These are phyloP conservation scores for Triangularia verruculosa DNA, from an alignment of 2,329 filamentous ascomycete genomes.

Conservation along the genomic window DNA sequence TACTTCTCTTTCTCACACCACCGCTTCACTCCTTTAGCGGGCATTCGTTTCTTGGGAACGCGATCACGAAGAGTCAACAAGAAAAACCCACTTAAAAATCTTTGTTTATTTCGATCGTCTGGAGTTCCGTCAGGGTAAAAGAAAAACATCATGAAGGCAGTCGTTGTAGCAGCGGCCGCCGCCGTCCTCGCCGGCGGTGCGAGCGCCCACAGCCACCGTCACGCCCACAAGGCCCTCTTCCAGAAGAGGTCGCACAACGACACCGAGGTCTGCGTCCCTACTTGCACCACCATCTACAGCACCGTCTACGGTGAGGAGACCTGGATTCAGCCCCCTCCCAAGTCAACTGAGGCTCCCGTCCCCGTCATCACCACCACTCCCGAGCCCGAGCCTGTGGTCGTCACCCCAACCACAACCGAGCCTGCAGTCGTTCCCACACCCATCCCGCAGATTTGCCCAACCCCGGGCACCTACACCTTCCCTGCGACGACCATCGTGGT, in stretches of 20 bases:
- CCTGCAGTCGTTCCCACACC: slow-evolving; percentile 50
- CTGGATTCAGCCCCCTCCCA: slow-evolving; percentile 38
- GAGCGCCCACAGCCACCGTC: slow-evolving; percentile 60
- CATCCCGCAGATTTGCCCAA: slow-evolving; percentile 53
- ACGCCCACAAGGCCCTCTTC: slow-evolving; percentile 54
- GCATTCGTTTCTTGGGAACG: slow-evolving; percentile 58
- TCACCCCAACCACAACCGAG: slow-evolving; percentile 39
- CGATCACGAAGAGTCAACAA: slow-evolving; percentile 30
- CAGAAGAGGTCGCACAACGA: slow-evolving; percentile 43
- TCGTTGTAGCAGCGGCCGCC: slow-evolving; percentile 62
- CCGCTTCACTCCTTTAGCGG: slow-evolving; percentile 90
- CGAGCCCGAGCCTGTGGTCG: slow-evolving; percentile 21
- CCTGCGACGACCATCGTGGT: slow-evolving; percentile 69
- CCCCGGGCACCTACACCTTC: slow-evolving; percentile 72
- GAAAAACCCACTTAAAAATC: slow-evolving; percentile 25
- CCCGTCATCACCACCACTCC: slow-evolving; percentile 27
- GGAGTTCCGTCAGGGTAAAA: background rate
- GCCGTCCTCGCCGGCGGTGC: slow-evolving; percentile 57
- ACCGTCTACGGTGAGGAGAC: slow-evolving; percentile 66
- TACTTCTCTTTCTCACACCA: slow-evolving; percentile 44
- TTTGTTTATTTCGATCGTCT: slow-evolving; percentile 20
- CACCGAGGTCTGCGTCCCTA: slow-evolving; percentile 52
- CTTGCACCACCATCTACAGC: slow-evolving; percentile 72
- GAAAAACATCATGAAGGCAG: slow-evolving; percentile 68
- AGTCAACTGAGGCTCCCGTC: slow-evolving; percentile 30